Evolutionary conservation across 768 basidiomycete genomes (phyloP).

Genomic region (Leccinum longicurvipes): DNA sequence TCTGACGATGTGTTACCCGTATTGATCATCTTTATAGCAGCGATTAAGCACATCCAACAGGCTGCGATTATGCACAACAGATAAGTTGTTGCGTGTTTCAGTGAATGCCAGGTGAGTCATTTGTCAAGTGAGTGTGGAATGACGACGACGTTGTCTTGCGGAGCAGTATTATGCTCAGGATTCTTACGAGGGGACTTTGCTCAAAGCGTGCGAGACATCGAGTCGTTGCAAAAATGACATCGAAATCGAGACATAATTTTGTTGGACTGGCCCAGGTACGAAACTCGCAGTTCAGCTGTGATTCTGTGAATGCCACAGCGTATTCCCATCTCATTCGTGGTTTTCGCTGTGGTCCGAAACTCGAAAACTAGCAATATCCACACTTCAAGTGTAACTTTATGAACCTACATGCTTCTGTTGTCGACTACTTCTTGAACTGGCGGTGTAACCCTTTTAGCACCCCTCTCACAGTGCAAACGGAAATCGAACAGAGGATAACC

Average conservation of each 20-base stretch:
- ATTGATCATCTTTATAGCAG: conserved; percentile 61
- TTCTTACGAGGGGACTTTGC: conserved; percentile 56
- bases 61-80: conserved; percentile 75
- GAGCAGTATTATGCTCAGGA: conserved; percentile 49
- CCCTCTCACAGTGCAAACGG: too few species aligned
- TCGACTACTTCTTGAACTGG: too few species aligned
- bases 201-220: conserved; percentile 57
- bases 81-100: conserved; percentile 63
- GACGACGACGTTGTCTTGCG: conserved; percentile 14
- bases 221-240: conserved; percentile 58
- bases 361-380: too few species aligned
- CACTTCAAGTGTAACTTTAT: too few species aligned
- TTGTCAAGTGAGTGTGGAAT: not conserved
- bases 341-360: too few species aligned
- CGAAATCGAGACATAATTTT: not conserved
- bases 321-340: not conserved
- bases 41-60: conserved; percentile 80
- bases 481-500: too few species aligned
- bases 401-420: too few species aligned
- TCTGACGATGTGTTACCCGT: not conserved
- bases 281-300: not conserved
- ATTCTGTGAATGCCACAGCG: not conserved
- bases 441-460: too few species aligned
- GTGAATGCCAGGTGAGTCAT: conserved; percentile 48
- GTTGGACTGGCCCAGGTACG: not conserved